Evolutionary conservation across 768 basidiomycete genomes (phyloP).

Genomic region (Tylopilus plumbeoviolaceoides): DNA sequence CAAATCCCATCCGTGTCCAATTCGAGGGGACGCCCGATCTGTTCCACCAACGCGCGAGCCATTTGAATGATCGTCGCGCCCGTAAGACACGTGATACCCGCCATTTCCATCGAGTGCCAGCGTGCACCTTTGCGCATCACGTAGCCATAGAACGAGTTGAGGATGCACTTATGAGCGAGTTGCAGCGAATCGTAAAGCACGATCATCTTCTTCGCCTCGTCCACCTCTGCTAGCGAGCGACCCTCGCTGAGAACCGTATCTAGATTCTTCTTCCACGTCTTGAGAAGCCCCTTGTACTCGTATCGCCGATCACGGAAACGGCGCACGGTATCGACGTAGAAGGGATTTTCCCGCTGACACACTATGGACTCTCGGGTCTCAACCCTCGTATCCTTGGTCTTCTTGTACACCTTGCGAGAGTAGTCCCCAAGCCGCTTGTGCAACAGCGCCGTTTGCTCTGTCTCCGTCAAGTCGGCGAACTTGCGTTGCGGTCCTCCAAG

Average conservation of each 20-base stretch:
- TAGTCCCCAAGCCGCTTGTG: slow-evolving; percentile 99
- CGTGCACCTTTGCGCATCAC: slow-evolving; percentile 99
- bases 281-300: slow-evolving; percentile 97
- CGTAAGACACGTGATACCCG: slow-evolving; percentile 96
- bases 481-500: slow-evolving; percentile 70
- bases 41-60: slow-evolving; percentile 95
- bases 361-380: slow-evolving; percentile 93
- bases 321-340: slow-evolving; percentile 98
- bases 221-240: slow-evolving; percentile 76
- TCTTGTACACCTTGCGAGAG: slow-evolving; percentile 97
- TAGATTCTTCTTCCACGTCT: slow-evolving; percentile 99
- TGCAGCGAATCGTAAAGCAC: slow-evolving; percentile 98
- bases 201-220: slow-evolving; percentile 99
- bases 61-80: slow-evolving; percentile 98
- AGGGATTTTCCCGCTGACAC: slow-evolving; percentile 96
- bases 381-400: slow-evolving; percentile 95
- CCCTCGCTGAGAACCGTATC: slow-evolving; percentile 69
- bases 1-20: slow-evolving; percentile 99
- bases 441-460: slow-evolving; percentile 87
- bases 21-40: slow-evolving; percentile 95
- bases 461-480: slow-evolving; percentile 75
- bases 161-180: slow-evolving; percentile 98
- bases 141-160: slow-evolving; percentile 99
- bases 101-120: slow-evolving; percentile 99
- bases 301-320: slow-evolving; percentile 96